Conservation (phyloP, 208 protist species). For the Trypanosoma caninum region DNA sequence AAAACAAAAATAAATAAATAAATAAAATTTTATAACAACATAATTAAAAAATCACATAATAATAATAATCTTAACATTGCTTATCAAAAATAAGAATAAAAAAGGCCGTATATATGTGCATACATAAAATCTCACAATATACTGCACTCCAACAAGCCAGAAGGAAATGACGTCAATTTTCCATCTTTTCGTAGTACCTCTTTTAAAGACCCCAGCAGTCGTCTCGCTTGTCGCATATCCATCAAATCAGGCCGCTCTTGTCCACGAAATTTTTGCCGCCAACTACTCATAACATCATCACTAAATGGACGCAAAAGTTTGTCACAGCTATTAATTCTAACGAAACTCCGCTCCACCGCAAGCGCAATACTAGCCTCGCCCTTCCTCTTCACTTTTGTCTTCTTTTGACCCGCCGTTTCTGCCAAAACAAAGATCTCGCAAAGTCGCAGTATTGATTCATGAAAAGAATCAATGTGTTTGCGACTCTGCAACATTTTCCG, state of each 20-base stretch:
- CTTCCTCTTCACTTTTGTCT: background rate
- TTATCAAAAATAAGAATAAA: too few relatives aligned
- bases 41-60: too few relatives aligned
- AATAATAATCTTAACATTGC: too few relatives aligned
- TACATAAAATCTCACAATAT: too few relatives aligned
- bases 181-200: background rate
- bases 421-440: conserved; percentile 36
- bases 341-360: background rate
- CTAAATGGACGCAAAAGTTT: conserved; percentile 20
- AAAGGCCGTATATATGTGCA: too few relatives aligned
- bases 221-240: conserved; percentile 12
- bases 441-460: conserved; percentile 33
- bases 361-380: too few relatives aligned
- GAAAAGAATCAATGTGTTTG: conserved; percentile 23
- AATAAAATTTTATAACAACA: background rate
- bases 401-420: background rate
- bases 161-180: background rate
- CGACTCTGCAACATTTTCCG: conserved; percentile 20
- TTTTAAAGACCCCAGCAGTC: conserved; percentile 4
- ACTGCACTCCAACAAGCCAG: background rate
- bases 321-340: conserved; percentile 13
- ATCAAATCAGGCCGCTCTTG: conserved; percentile 21
- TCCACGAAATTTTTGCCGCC: conserved; percentile 2
- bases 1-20: conserved; percentile 6
- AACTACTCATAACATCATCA: conserved; percentile 5